These are phyloP conservation scores for Combretum micranthum DNA, from an alignment of 345 rosid genomes.

Conservation along the genomic window DNA sequence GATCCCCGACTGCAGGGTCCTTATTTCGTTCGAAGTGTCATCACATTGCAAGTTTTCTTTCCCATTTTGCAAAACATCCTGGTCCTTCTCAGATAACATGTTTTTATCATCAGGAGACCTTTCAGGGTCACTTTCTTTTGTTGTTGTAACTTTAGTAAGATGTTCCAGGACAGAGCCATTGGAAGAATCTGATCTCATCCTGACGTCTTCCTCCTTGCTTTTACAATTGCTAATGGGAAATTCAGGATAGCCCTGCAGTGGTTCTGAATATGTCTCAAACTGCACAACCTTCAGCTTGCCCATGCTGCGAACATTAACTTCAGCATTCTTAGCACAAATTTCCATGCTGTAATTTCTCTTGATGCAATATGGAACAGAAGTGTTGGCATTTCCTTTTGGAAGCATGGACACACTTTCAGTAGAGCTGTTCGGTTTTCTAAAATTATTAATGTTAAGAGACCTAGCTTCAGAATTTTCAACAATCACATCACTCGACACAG, in stretches of 20 bases:
- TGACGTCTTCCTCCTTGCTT: conserved; percentile 11
- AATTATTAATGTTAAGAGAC: conserved; percentile 4
- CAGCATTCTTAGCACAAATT: too few species aligned
- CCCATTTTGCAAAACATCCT: not conserved
- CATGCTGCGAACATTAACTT: too few species aligned
- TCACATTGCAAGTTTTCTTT: conserved; percentile 1
- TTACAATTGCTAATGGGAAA: conserved; percentile 9
- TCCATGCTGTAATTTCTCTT: too few species aligned
- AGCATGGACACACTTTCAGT: conserved; percentile 7
- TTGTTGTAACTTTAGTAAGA: not conserved
- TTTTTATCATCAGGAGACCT: not conserved
- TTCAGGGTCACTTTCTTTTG: conserved; percentile 1
- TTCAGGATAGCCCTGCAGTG: not conserved
- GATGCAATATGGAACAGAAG: too few species aligned
- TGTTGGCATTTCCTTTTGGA: conserved; percentile 5
- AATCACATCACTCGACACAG: not conserved
- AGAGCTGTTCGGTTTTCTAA: conserved; percentile 9
- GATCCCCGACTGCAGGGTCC: conserved; percentile 10
- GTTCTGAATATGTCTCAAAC: conserved; percentile 1
- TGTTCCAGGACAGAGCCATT: conserved; percentile 1
- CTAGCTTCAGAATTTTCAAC: conserved; percentile 8
- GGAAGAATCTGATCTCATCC: conserved; percentile 8
- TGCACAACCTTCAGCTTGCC: too few species aligned
- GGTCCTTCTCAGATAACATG: not conserved
- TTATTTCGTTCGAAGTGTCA: conserved; percentile 26